phyloP scores from a whole-genome alignment of 2,329 filamentous ascomycete genomes.

The Monilinia polystroma region DNA sequence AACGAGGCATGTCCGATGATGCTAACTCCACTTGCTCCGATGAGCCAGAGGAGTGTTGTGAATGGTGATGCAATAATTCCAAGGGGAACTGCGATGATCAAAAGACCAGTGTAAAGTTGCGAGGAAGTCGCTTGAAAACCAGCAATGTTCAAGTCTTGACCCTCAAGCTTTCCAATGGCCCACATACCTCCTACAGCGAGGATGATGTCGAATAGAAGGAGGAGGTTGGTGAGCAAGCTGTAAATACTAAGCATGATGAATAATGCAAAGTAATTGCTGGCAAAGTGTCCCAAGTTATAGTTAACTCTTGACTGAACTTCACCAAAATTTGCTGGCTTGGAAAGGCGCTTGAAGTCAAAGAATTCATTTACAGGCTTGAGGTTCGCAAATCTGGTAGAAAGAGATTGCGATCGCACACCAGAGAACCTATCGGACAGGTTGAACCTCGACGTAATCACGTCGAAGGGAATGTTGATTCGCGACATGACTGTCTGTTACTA shows the following conservation, averaged over 20 bases:
- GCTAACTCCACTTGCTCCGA: conserved; percentile 89
- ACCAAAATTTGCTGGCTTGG: conserved; percentile 87
- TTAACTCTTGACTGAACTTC: conserved; percentile 91
- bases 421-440: conserved; percentile 84
- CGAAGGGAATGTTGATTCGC: conserved; percentile 88
- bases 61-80: conserved; percentile 84
- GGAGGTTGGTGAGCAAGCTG: conserved; percentile 82
- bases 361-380: conserved; percentile 90
- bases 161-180: conserved; percentile 85
- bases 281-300: conserved; percentile 97
- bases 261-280: conserved; percentile 94
- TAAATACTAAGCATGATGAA: conserved; percentile 97
- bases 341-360: conserved; percentile 90
- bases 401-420: conserved; percentile 73
- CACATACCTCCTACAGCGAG: conserved; percentile 85
- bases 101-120: conserved; percentile 88
- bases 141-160: conserved; percentile 83
- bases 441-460: conserved; percentile 85
- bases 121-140: conserved; percentile 80
- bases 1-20: conserved; percentile 93
- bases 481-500: conserved; percentile 57
- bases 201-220: conserved; percentile 88
- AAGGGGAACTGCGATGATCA: conserved; percentile 80
- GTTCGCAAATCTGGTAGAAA: conserved; percentile 85
- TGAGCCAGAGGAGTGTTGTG: conserved; percentile 85